These are phyloP conservation scores for Alternaria brassicae DNA, from an alignment of 2,329 filamentous ascomycete genomes.

Conservation along the genomic window DNA sequence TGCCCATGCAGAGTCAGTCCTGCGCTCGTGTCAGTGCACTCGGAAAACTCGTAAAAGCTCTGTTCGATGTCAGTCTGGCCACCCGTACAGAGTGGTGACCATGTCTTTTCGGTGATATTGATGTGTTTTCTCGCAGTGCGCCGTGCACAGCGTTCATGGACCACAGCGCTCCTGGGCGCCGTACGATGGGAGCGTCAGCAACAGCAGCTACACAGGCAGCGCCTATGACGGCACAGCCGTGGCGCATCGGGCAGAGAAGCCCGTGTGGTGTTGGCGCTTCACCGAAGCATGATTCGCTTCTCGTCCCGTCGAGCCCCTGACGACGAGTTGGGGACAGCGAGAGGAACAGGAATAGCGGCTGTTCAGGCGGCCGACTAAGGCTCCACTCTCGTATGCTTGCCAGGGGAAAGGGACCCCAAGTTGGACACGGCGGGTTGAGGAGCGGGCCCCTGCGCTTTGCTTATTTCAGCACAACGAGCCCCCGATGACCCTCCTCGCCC, in stretches of 20 bases:
- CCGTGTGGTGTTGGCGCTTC: conserved; percentile 14
- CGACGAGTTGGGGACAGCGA: conserved; percentile 25
- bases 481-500: neutral
- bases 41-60: conserved; percentile 9
- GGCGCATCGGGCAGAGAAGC: conserved; percentile 20
- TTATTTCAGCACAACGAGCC: conserved; percentile 10
- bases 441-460: conserved; percentile 12
- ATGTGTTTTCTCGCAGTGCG: neutral
- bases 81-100: conserved; percentile 10
- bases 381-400: conserved; percentile 35
- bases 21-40: conserved; percentile 17
- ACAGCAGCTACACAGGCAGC: neutral
- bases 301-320: conserved; percentile 31
- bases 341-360: conserved; percentile 35
- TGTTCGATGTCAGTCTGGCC: conserved; percentile 13
- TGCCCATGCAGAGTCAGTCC: conserved; percentile 27
- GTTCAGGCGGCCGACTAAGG: conserved; percentile 15
- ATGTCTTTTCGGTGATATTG: neutral
- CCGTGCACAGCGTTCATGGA: neutral
- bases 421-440: conserved; percentile 16
- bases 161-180: neutral
- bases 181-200: neutral
- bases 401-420: conserved; percentile 34
- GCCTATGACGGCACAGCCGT: conserved; percentile 6
- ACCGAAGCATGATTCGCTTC: conserved; percentile 33